Evolutionary conservation across 116 monocot species (phyloP), one percentile per base, ranked within the genome.

Genomic region (Iris pallida): DNA sequence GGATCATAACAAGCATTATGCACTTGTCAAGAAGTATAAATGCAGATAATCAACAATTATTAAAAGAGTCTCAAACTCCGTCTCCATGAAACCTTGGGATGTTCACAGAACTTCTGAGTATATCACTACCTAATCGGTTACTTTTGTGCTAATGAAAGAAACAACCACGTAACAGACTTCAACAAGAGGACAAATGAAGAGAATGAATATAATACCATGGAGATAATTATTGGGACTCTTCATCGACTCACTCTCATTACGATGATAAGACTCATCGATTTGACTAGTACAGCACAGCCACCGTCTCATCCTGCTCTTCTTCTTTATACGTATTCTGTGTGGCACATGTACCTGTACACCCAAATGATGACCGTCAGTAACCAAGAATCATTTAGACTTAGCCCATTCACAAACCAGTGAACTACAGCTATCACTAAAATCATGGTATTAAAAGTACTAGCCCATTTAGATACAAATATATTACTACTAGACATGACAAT

Each of bases 271-370:
- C 8, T 76, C 80, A 47, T 79, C 77, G 18, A 76, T 12, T 11
- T 70, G 46, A 48, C 70, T 12, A 66, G 61, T 57, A 64, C 85
- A 85, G 65, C 85, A 85, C 3, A 85, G 55, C 85, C 85, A 85
- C 3, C 66, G 72, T 8, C 66, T 66, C 80, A 85, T 75, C 16
- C 8, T 77, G 48, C 57, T 16, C 65, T 62, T 61, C 43, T 77
- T 75, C 54, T 61, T 55, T 69, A 20, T 40, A n/a, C n/a, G 5
- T 19, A 19, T 58, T 68, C 53, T 10, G 40, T 75, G n/a, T 13
- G 42, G 13, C 42, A 10, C 6, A 59, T 68, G 60, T 20, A 48
- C 17, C 74, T 74, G 48, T 49, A 49, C n/a, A n/a, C n/a, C n/a
- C n/a, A 49, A 49, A 7, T 5, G 48, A 49, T 11, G 11, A 49